Evolutionary conservation across 2,329 filamentous ascomycete species (phyloP), one percentile per base, ranked within the genome.

Genomic region (Aureobasidium sp.): DNA sequence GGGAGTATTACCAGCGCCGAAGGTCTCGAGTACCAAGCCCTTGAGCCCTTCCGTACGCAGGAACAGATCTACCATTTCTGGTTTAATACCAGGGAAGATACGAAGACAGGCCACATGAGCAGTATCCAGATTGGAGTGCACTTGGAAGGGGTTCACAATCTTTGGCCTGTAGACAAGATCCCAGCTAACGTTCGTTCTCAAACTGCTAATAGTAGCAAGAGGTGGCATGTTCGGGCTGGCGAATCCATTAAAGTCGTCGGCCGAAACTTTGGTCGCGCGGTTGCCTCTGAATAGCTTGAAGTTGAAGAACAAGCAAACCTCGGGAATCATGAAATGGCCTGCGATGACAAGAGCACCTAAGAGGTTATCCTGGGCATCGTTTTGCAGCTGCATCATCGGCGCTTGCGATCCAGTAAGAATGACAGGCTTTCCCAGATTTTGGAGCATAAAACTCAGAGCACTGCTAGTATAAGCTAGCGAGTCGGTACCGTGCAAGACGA

Each of bases 261-360:
- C 89, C 15, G 90, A 92, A 36, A 95, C 85, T 74, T 97, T 97
- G 65, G 90, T 94, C 11, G 89, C 87, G 64, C 92, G 82, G 75
- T 96, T 96, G 17, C 92, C 92, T 29, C 92, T 86, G 77, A 92
- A 95, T 22, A 97, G 83, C 67, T 87, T 90, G 77, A 95, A 89
- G 75, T 94, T 90, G 80, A 97, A 97, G 79, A 95, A 96, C 39
- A 97, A 82, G 72, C 90, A 92, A 59, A 97, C 92, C 73, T 96
- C 92, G 0, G 92, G 91, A 63, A 97, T 90, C 77, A 91, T 89
- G 71, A 96, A 96, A 64, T 94, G 94, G 37, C 91, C 91, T 3
- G 92, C 92, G 62, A 96, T 88, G 70, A 96, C 91, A 70, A 96
- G 82, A 1, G 90, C 92, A 22, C 90, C 90, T 5, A 96, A 83